These are phyloP conservation scores for Eleusine coracana DNA, from an alignment of 176 grass and related monocot genomes.

Conservation along the genomic window DNA sequence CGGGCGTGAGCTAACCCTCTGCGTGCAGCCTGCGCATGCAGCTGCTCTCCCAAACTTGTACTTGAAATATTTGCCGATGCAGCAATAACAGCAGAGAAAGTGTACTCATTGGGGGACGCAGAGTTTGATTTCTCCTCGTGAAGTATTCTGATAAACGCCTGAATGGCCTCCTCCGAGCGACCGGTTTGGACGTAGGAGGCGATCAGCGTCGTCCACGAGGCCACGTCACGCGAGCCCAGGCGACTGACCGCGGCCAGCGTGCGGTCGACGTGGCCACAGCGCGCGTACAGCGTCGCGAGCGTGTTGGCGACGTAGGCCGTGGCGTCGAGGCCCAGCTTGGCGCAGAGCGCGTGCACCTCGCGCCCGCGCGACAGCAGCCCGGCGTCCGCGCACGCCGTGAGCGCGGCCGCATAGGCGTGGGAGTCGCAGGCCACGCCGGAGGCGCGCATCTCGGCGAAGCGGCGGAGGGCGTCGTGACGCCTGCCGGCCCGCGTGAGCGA, in stretches of 20 bases:
- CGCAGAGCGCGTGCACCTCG: slow-evolving; percentile 54
- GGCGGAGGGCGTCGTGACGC: slow-evolving; percentile 51
- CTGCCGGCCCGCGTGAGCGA: slow-evolving; percentile 47
- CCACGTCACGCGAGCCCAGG: slow-evolving; percentile 48
- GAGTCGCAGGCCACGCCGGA: slow-evolving; percentile 54
- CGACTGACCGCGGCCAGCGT: slow-evolving; percentile 35
- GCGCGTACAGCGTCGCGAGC: slow-evolving; percentile 51
- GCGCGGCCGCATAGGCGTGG: slow-evolving; percentile 48
- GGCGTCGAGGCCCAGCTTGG: slow-evolving; percentile 53
- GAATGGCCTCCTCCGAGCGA: slow-evolving; percentile 46
- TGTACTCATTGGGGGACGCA: slow-evolving; percentile 60
- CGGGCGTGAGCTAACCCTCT: slow-evolving; percentile 40
- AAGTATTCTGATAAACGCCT: slow-evolving; percentile 55
- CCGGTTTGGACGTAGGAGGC: slow-evolving; percentile 48
- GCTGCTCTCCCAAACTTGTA: slow-evolving; percentile 45
- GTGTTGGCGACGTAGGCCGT: slow-evolving; percentile 55
- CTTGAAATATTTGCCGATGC: slow-evolving; percentile 42
- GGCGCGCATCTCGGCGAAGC: slow-evolving; percentile 58
- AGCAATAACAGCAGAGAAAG: slow-evolving; percentile 61
- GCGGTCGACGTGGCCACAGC: slow-evolving; percentile 15
- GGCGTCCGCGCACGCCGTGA: slow-evolving; percentile 52
- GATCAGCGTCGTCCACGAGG: slow-evolving; percentile 54
- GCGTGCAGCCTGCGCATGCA: slow-evolving; percentile 52
- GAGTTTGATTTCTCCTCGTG: slow-evolving; percentile 14
- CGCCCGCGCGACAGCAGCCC: slow-evolving; percentile 42